Percentiles rank a stretch among this genome's conserved stretches.
Evolutionary conservation across 2,329 filamentous ascomycete species (phyloP).

Genomic region (Knoxdaviesia capensis): DNA sequence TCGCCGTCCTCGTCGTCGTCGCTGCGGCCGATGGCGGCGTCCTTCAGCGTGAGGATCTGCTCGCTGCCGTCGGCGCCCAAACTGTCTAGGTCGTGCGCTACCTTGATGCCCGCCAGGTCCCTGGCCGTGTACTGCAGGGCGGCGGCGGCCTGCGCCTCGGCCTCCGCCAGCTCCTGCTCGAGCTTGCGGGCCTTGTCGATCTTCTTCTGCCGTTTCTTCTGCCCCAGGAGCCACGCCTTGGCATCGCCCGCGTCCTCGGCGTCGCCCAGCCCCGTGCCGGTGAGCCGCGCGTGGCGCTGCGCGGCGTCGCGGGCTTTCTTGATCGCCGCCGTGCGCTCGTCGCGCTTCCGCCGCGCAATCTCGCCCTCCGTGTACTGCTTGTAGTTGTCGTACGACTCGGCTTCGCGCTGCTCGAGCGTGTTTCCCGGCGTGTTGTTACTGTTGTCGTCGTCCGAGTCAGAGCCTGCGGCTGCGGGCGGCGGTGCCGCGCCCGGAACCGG

Average conservation of each 20-base stretch:
- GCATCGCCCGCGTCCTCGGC: conserved; percentile 56
- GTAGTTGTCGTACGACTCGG: conserved; percentile 55
- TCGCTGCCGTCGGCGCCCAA: conserved; percentile 62
- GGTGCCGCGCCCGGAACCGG: conserved; percentile 51
- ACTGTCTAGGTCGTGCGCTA: conserved; percentile 66
- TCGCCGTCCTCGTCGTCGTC: conserved; percentile 66
- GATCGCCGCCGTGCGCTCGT: conserved; percentile 63
- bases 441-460: conserved; percentile 29
- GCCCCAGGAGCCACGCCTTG: conserved; percentile 66
- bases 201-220: conserved; percentile 88
- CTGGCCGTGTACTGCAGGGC: conserved; percentile 57
- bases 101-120: conserved; percentile 77
- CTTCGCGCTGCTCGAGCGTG: conserved; percentile 66
- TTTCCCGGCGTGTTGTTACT: conserved; percentile 53
- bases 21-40: conserved; percentile 57
- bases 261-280: conserved; percentile 73
- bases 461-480: conserved; percentile 10
- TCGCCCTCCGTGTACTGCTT: conserved; percentile 47
- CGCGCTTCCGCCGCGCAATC: conserved; percentile 54
- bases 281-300: conserved; percentile 52
- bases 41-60: conserved; percentile 86
- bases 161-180: conserved; percentile 61
- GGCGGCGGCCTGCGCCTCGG: conserved; percentile 44
- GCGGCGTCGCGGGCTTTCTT: conserved; percentile 75
- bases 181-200: conserved; percentile 55